Base-by-base conservation (phyloP, 1,284 basidiomycete species). In the Sporisorium scitamineum region DNA sequence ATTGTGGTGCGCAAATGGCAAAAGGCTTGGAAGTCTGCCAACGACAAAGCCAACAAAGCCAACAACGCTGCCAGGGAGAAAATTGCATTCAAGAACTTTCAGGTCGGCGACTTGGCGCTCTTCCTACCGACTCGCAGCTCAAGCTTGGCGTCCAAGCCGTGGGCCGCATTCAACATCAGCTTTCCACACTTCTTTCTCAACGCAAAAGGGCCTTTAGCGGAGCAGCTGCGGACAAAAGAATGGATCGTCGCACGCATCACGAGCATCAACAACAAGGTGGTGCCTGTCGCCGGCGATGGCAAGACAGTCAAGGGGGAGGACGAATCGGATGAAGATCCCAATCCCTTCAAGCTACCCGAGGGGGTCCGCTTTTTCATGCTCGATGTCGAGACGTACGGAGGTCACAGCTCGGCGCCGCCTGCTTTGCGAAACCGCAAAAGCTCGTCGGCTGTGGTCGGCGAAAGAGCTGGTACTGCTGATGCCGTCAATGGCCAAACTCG, bases 131-230 rank as follows among this genome's bases (percentile, higher is more conserved):
- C 97, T 0, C 89, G 95, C 54, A 97, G 97, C 85, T 93, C 94
- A 20, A 90, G 93, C 31, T 51, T 66, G n/a, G 54, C 55, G 0
- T 26, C 57, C 13, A 75, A 74, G 22, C 73, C 77, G 3, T 85
- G 83, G 83, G 77, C 81, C 0, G 83, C 83, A 0, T 84, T 85
- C 66, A 82, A 84, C 61, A 67, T 97, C 8, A 94, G 93, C 7
- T 95, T 94, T 86, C 96, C 96, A 37, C 96, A 98, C 87, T 96
- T 96, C 86, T 99, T 99, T 88, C 89, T 99, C 48, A 91, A 94
- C 82, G 92, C 94, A 7, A 92, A 91, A 0, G 66, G 65, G 1
- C 37, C 62, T 22, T 88, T 98, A 42, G 92, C 91, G 11, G 93
- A 95, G 80, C 92, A 95, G 45, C 75, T 87, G 50, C 75, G 80